Evolutionary conservation across 2,329 filamentous ascomycete species (phyloP).

Genomic region (Colletotrichum melonis): DNA sequence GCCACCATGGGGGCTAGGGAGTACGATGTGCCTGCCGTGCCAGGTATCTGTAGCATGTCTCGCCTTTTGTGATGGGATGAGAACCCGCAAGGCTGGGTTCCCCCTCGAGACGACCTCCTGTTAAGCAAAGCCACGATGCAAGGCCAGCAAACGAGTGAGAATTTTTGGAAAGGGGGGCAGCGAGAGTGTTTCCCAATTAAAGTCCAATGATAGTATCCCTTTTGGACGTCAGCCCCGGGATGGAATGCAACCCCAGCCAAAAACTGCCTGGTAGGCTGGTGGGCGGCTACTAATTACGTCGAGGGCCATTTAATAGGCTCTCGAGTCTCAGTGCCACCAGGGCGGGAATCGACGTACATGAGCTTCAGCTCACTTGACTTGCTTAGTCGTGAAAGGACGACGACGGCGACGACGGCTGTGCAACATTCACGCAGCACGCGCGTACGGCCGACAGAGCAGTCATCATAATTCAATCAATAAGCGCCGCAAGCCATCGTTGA

Average conservation of each 20-base stretch:
- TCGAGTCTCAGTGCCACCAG: constrained; percentile 31
- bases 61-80: constrained; percentile 21
- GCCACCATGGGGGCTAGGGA: not conserved
- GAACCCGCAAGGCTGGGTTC: constrained; percentile 14
- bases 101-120: constrained; percentile 15
- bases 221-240: constrained; percentile 31
- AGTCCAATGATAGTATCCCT: constrained; percentile 21
- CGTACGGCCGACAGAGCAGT: not conserved
- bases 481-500: not conserved
- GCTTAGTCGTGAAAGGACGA: constrained; percentile 15
- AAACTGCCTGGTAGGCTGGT: constrained; percentile 5
- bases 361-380: constrained; percentile 45
- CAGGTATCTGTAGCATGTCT: constrained; percentile 8
- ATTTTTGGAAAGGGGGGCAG: not conserved
- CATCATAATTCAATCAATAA: not conserved
- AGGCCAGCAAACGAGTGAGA: constrained; percentile 13
- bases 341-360: constrained; percentile 41
- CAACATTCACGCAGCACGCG: not conserved
- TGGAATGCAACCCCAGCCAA: constrained; percentile 20
- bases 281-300: constrained; percentile 21
- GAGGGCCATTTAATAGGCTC: constrained; percentile 36
- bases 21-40: not conserved
- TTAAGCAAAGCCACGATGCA: constrained; percentile 20
- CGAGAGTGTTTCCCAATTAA: not conserved
- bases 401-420: constrained; percentile 2